These are phyloP conservation scores for Rubia balearica DNA, from an alignment of 305 asterid species.

Conservation along the genomic window DNA sequence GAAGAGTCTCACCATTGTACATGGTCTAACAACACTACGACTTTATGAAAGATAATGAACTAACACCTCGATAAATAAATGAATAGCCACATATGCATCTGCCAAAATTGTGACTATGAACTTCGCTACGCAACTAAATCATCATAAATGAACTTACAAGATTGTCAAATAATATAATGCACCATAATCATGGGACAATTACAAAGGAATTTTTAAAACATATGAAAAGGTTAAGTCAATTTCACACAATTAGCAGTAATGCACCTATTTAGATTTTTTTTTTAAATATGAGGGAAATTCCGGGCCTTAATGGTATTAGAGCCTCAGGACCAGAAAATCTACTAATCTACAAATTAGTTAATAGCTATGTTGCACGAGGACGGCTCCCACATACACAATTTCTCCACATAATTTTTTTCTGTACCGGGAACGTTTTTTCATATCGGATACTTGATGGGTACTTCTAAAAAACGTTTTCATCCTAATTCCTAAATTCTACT, in stretches of 20 bases:
- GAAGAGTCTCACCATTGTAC: too few species aligned
- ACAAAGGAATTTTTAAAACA: neutral
- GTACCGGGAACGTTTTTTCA: too few species aligned
- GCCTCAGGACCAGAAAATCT: neutral
- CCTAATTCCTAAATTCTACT: too few species aligned
- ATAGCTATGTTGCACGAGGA: too few species aligned
- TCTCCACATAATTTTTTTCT: too few species aligned
- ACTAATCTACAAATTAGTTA: too few species aligned
- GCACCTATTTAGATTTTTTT: neutral
- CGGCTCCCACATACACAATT: too few species aligned
- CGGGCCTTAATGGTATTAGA: neutral
- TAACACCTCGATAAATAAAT: neutral
- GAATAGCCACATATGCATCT: neutral
- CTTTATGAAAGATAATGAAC: too few species aligned
- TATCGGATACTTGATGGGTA: too few species aligned
- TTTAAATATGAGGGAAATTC: neutral
- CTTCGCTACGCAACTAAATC: neutral
- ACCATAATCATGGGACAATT: neutral
- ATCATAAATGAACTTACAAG: neutral
- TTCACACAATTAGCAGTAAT: neutral
- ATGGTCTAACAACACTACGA: too few species aligned
- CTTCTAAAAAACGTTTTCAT: too few species aligned
- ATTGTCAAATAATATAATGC: too few species aligned
- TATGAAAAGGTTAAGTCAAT: neutral
- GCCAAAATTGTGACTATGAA: neutral